Evolutionary conservation across 495 filamentous ascomycete genomes (phyloP), one percentile per base, ranked within the genome.

Genomic region (Hypoxylon trugodes): DNA sequence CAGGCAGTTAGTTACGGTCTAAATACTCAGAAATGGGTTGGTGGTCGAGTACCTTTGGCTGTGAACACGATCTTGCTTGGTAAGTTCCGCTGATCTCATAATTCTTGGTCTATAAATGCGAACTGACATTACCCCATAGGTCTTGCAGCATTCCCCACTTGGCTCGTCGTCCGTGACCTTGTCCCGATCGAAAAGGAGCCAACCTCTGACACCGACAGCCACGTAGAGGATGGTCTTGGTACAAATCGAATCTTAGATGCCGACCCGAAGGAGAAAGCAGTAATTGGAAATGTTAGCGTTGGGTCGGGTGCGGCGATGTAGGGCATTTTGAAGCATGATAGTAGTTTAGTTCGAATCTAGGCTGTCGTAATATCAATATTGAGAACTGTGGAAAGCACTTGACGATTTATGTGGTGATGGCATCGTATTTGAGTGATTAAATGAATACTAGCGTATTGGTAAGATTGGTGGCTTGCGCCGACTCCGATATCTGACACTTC

Each of bases 31-130:
- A 69, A 79, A 16, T 83, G 79, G 80, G 64, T 73, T 33, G 80
- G 79, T 0, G 79, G 80, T 6, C 59, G 80, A 22, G 79, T 83
- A 16, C 80, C 79, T 21, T 62, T 82, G 32, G 76, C 78, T 3
- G 78, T 82, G 0, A 82, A 82, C 35, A 82, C 79, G 4, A 81
- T 82, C 22, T 56, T 82, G 21, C 69, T 82, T 1, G 77, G 80
- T 81, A 45, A 50, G 69, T 59, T 9, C 2, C 8, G 21, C n/a
- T 9, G 9, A 10, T 32, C 3, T 1, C 21, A 47, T 47, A n/a
- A 12, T 25, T n/a, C 25, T n/a, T 5, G 19, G 4, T 8, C 7
- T 21, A 7, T 37, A 16, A 18, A 33, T 41, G 22, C 10, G 4
- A 3, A 30, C 36, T 40, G 50, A 50, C 13, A 22, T 35, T 16